Base-by-base conservation (phyloP, 768 basidiomycete species). In the Gautieria morchelliformis region DNA sequence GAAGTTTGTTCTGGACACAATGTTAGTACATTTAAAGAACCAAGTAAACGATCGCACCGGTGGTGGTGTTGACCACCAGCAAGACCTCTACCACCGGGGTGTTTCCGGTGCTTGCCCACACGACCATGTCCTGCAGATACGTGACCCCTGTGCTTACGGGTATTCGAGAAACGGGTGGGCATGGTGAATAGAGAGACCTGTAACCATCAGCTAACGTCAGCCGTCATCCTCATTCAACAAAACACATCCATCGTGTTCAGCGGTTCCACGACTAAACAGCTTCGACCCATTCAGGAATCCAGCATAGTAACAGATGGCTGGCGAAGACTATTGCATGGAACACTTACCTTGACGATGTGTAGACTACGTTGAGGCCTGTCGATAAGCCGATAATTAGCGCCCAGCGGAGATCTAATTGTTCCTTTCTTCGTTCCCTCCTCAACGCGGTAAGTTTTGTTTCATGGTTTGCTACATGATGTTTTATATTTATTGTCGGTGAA, bases 51-150 rank as follows among this genome's bases (percentile, higher is more conserved):
- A 5, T 78, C 88, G 67, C 69, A 91, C 89, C 89, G 79, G 85
- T 99, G 96, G 81, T 99, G 96, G 78, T 98, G 95, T 77, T 85
- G 80, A 84, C 96, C 96, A 92, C 96, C 96, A 78, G 93, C 92
- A 70, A 98, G 89, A 96, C 96, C 96, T 76, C 96, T 92, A 90
- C 96, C 96, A 79, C 96, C 96, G 57, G 96, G 96, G 72, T 97
- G 95, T 76, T 97, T 98, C 74, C 96, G 89, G 84, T 99, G 96
- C 84, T 98, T 98, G 66, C 96, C 96, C 70, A 99, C 91, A 89
- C 96, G 95, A 74, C 96, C 96, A 76, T 98, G 88, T 78, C 96
- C 96, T 71, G 94, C 93, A 65, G 95, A 99, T 67, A 99, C 94
- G 80, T 98, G 94, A 68, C 95, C 95, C 70, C 95, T 85, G 78